These are phyloP conservation scores for Trichoderma atroviride DNA, from an alignment of 2,329 filamentous ascomycete genomes.

Conservation along the genomic window DNA sequence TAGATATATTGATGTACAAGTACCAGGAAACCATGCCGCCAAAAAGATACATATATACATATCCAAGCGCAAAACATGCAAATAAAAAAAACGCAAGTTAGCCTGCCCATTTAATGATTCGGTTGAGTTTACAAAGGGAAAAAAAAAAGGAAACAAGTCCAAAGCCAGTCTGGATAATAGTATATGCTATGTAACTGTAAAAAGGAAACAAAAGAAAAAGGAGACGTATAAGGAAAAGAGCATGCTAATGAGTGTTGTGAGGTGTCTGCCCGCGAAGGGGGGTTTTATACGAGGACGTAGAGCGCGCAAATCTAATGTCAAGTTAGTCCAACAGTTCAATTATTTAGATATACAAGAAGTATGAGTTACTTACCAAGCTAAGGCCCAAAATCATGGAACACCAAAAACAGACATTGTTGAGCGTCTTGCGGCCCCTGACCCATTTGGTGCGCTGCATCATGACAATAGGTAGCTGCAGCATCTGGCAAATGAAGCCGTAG, in stretches of 20 bases:
- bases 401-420: conserved; percentile 93
- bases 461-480: conserved; percentile 96
- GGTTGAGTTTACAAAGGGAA: neutral
- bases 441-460: conserved; percentile 80
- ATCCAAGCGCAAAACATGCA: neutral
- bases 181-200: conserved; percentile 5
- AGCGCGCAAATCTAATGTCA: conserved; percentile 53
- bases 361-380: conserved; percentile 64
- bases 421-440: conserved; percentile 71
- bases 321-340: neutral
- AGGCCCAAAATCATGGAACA: conserved; percentile 86
- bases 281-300: conserved; percentile 52
- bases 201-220: neutral
- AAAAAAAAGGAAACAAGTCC: neutral
- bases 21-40: conserved; percentile 2
- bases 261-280: neutral
- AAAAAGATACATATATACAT: neutral
- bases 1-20: conserved; percentile 9
- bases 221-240: neutral
- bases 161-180: conserved; percentile 9
- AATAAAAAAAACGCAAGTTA: neutral
- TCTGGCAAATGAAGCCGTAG: conserved; percentile 92
- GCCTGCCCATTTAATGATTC: neutral
- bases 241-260: neutral
- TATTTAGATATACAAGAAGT: neutral